Base-by-base conservation (phyloP, 2,329 filamentous ascomycete genomes). In the Xylariaceae sp. region DNA sequence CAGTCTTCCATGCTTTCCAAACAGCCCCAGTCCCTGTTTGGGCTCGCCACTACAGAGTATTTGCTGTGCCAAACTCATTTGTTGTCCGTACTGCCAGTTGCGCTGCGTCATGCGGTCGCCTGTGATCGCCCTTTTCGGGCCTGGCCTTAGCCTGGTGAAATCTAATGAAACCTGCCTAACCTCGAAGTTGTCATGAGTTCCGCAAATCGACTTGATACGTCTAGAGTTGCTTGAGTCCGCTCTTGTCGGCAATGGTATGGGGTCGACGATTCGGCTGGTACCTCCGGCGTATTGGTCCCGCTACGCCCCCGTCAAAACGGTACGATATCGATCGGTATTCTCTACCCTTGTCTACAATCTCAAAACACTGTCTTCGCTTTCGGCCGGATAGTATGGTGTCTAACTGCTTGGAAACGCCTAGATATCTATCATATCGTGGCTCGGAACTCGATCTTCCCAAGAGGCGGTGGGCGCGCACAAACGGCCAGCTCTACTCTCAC, bases 401-500 rank as follows among this genome's bases (percentile, higher is more conserved):
- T 30, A 49, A 37, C 53, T 47, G 45, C 55, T 54, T 59, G 48
- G 57, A 44, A 44, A 51, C 39, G 51, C 47, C 49, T 59, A 54
- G 61, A 74, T 69, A 75, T 56, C 68, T 71, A 60, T 74, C 72
- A 74, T 61, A 68, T 72, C 63, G 66, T 68, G 64, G 65, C 68
- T 69, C 65, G 67, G 64, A 70, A 72, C 69, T 74, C 69, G 68
- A 69, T 67, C 68, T 59, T 68, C 65, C 68, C 65, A 76, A 78
- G 74, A 68, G 73, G 75, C 75, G 75, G 75, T 77, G 73, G 74
- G 61, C 70, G 65, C 60, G 65, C 63, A 71, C 76, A 79, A 79
- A 77, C 76, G 73, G 66, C 66, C 60, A 60, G 57, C 67, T 70
- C 67, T 69, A 53, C 66, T 66, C 67, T 67, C 68, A 73, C 67